These are phyloP conservation scores for Boletus subcaerulescens DNA, from an alignment of 768 basidiomycete species.

Conservation along the genomic window DNA sequence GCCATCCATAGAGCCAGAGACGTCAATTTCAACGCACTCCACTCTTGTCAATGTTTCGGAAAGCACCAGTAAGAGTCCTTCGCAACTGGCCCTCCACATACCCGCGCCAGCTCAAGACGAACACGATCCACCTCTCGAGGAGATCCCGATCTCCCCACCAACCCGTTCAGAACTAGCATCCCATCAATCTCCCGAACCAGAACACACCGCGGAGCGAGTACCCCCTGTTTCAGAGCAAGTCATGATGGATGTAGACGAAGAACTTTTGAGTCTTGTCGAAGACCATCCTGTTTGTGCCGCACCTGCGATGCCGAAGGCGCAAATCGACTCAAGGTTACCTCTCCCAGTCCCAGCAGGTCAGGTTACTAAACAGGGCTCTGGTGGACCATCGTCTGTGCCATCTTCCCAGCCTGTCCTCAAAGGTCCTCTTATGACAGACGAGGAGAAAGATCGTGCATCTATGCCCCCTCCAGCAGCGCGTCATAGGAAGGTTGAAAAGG, in stretches of 20 bases:
- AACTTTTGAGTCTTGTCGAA: constrained; percentile 68
- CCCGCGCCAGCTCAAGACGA: constrained; percentile 4
- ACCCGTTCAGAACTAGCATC: constrained; percentile 4
- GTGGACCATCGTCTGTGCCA: not conserved
- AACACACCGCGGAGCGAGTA: constrained; percentile 1
- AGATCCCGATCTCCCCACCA: not conserved
- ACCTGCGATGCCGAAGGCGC: not conserved
- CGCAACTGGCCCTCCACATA: constrained; percentile 11
- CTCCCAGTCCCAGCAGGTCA: not conserved
- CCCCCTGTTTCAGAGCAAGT: constrained; percentile 17
- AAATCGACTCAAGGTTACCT: not conserved
- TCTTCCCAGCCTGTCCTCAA: constrained; percentile 9
- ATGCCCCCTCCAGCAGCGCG: constrained; percentile 51
- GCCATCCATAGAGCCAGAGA: not conserved
- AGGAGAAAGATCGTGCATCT: constrained; percentile 45
- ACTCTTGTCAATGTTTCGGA: constrained; percentile 1
- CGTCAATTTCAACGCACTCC: not conserved
- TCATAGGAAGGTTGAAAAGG: constrained; percentile 27
- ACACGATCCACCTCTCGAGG: not conserved
- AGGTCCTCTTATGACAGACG: constrained; percentile 13
- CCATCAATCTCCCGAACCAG: constrained; percentile 9
- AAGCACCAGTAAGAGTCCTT: constrained; percentile 9
- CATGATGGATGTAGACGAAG: constrained; percentile 53
- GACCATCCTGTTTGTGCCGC: constrained; percentile 32
- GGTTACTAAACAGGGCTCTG: not conserved